These are phyloP conservation scores for Fusarium brachygibbosum DNA, from an alignment of 2,329 filamentous ascomycete species.

Conservation along the genomic window DNA sequence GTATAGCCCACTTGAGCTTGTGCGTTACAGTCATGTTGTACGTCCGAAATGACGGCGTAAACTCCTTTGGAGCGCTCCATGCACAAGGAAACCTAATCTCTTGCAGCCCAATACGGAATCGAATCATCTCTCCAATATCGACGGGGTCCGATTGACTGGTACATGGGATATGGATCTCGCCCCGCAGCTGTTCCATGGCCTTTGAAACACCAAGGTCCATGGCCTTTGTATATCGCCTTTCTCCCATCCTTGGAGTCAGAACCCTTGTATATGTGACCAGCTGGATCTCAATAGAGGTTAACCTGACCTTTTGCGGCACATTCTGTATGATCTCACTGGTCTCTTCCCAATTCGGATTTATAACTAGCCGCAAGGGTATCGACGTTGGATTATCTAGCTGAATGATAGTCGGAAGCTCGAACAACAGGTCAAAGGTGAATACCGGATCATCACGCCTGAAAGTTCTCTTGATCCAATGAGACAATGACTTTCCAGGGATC, in stretches of 20 bases:
- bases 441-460: slow-evolving; percentile 53
- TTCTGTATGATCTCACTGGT: slow-evolving; percentile 37
- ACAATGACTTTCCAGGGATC: slow-evolving; percentile 49
- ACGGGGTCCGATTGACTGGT: background rate
- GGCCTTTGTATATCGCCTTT: background rate
- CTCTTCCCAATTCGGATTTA: slow-evolving; percentile 25
- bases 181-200: fast-evolving
- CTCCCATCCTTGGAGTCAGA: background rate
- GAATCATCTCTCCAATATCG: slow-evolving; percentile 22
- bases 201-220: slow-evolving; percentile 4
- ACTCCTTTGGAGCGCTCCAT: background rate
- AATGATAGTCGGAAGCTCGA: slow-evolving; percentile 49
- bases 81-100: background rate
- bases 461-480: slow-evolving; percentile 52
- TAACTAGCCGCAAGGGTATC: slow-evolving; percentile 41
- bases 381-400: slow-evolving; percentile 48
- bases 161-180: slow-evolving; percentile 10
- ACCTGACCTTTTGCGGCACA: slow-evolving; percentile 16
- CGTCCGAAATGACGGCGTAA: slow-evolving; percentile 42
- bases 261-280: background rate
- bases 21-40: slow-evolving; percentile 49
- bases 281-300: slow-evolving; percentile 21
- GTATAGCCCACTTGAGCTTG: slow-evolving; percentile 35
- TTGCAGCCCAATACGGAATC: slow-evolving; percentile 6
- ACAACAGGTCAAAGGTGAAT: slow-evolving; percentile 47